Evolutionary conservation across 1,284 basidiomycete genomes (phyloP).

Genomic region (Meira miltonrushii): DNA sequence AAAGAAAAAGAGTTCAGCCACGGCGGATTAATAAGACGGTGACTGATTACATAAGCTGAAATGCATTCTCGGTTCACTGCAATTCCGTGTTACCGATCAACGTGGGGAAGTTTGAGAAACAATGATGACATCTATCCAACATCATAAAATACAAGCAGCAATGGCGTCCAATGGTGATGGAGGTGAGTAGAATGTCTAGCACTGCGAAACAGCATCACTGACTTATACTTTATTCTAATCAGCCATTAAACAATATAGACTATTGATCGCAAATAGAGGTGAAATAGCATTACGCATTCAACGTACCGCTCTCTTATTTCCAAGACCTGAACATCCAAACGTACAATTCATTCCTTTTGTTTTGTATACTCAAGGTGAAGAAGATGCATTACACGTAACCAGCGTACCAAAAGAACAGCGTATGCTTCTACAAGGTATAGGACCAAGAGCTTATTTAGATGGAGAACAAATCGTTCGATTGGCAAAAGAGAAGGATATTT

Average conservation of each 20-base stretch:
- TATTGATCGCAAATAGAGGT: constrained; percentile 50
- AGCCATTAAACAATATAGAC: constrained; percentile 11
- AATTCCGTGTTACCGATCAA: too few relatives aligned
- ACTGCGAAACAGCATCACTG: too few relatives aligned
- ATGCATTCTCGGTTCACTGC: too few relatives aligned
- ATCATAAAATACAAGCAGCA: too few relatives aligned
- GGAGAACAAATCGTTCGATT: constrained; percentile 56
- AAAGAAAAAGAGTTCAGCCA: too few relatives aligned
- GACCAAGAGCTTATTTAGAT: constrained; percentile 33
- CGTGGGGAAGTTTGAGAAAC: too few relatives aligned
- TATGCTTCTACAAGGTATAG: constrained; percentile 38
- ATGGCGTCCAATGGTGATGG: too few relatives aligned
- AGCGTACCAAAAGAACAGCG: constrained; percentile 8
- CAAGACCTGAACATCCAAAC: constrained; percentile 9
- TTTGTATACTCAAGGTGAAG: constrained; percentile 20
- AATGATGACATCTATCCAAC: too few relatives aligned
- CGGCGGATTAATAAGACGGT: too few relatives aligned
- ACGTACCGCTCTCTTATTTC: constrained; percentile 21
- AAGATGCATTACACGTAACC: constrained; percentile 19
- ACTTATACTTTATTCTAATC: not conserved
- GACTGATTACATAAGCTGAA: too few relatives aligned
- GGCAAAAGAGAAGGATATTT: constrained; percentile 57
- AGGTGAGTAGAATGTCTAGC: too few relatives aligned
- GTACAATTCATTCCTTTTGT: constrained; percentile 18
- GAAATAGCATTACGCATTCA: constrained; percentile 34